Evolutionary conservation across 352 stramenopile genomes (phyloP).

Genomic region (Pythium myriotylum): DNA sequence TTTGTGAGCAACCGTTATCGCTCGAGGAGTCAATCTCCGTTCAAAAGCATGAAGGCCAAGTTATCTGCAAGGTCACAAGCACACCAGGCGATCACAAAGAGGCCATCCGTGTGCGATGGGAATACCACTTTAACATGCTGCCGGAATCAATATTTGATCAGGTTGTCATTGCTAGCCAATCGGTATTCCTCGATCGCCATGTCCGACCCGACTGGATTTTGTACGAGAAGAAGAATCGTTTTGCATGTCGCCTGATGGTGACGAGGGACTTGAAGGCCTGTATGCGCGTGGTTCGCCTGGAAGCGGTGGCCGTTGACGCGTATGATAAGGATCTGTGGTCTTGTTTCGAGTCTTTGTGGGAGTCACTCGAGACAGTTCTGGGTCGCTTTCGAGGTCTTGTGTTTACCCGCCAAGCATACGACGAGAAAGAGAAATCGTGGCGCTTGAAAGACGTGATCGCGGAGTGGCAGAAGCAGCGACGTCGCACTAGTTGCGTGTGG

Average conservation of each 20-base stretch:
- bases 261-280: neutral
- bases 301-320: neutral
- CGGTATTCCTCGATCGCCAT: neutral
- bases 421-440: too few species aligned
- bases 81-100: too few species aligned
- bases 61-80: too few species aligned
- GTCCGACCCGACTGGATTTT: constrained; percentile 4
- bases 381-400: too few species aligned
- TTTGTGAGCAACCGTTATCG: neutral
- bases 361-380: neutral
- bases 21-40: too few species aligned
- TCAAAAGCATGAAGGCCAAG: too few species aligned
- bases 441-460: too few species aligned
- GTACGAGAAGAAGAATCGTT: neutral
- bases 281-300: constrained; percentile 5
- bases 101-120: constrained; percentile 23
- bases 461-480: too few species aligned
- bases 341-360: constrained; percentile 1
- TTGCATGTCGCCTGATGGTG: constrained; percentile 2
- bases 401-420: too few species aligned
- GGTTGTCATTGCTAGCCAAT: constrained; percentile 24
- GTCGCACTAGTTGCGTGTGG: too few species aligned
- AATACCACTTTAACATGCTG: constrained; percentile 29
- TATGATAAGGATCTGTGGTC: constrained; percentile 5
- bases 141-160: constrained; percentile 31